Evolutionary conservation across 2,329 filamentous ascomycete species (phyloP).

Genomic region (Beauveria australis): DNA sequence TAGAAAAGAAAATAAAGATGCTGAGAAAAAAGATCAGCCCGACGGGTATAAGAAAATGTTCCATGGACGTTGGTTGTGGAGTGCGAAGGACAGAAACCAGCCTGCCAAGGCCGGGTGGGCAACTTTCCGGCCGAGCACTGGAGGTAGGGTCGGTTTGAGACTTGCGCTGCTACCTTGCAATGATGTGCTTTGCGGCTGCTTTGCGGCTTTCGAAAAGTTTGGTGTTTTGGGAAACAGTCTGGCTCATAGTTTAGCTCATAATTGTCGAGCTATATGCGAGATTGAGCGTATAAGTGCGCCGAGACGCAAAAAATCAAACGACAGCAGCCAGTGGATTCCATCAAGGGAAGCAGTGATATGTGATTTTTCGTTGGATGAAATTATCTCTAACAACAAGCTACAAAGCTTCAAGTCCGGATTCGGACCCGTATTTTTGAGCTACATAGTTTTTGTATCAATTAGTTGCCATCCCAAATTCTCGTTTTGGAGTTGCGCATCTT

Average conservation of each 20-base stretch:
- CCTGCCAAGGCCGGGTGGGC: background rate
- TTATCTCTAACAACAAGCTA: background rate
- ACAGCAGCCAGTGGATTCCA: background rate
- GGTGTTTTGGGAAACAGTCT: background rate
- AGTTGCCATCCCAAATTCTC: background rate
- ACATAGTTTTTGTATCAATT: background rate
- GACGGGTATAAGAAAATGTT: background rate
- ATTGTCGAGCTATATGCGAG: background rate
- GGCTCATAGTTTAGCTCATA: background rate
- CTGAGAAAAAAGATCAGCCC: background rate
- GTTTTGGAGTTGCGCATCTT: conserved; percentile 21
- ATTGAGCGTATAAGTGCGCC: background rate
- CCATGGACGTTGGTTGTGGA: background rate
- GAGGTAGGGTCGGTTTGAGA: background rate
- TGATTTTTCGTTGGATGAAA: background rate
- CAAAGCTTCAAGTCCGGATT: background rate
- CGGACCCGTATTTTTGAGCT: background rate
- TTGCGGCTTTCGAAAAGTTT: background rate
- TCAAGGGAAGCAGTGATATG: background rate
- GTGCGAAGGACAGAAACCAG: background rate
- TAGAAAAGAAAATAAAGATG: background rate
- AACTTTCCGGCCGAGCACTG: background rate
- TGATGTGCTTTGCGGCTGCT: background rate
- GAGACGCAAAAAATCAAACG: background rate
- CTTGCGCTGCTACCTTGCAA: background rate